phyloP scores from a whole-genome alignment of 371 early-diverging fungal genomes.

The Quaeritorhiza haematococci region DNA sequence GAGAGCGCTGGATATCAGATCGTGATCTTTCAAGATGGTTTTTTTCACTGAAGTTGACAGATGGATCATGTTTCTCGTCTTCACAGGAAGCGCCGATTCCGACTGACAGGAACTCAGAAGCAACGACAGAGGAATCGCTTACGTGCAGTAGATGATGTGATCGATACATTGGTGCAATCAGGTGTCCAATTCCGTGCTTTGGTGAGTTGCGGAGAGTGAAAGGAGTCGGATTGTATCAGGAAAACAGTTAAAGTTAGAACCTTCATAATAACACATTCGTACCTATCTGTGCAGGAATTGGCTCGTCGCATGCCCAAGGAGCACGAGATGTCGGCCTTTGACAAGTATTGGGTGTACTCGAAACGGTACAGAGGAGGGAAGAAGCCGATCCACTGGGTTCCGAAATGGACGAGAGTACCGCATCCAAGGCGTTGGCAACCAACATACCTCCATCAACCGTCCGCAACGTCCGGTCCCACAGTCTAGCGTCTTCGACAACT shows the following conservation, averaged over 20 bases:
- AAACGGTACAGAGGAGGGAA: slow-evolving; percentile 74
- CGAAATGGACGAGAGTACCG: slow-evolving; percentile 87
- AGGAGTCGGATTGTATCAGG: neutral
- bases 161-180: slow-evolving; percentile 73
- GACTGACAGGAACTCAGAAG: slow-evolving; percentile 87
- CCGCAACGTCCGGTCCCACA: too few relatives aligned
- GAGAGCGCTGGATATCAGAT: too few relatives aligned
- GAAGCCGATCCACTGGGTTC: slow-evolving; percentile 94
- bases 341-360: slow-evolving; percentile 91
- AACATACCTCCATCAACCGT: too few relatives aligned
- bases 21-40: too few relatives aligned
- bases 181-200: slow-evolving; percentile 87
- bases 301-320: slow-evolving; percentile 74
- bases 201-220: slow-evolving; percentile 32
- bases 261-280: neutral
- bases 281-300: slow-evolving; percentile 42
- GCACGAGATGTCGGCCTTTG: slow-evolving; percentile 75
- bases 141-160: slow-evolving; percentile 82
- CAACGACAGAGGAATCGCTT: slow-evolving; percentile 90
- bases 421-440: slow-evolving; percentile 60
- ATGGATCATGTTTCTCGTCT: too few relatives aligned
- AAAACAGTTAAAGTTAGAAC: neutral
- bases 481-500: too few relatives aligned
- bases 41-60: too few relatives aligned
- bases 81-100: slow-evolving; percentile 56